Conservation (phyloP, 768 basidiomycete genomes). For the Lactarius sanguifluus region DNA sequence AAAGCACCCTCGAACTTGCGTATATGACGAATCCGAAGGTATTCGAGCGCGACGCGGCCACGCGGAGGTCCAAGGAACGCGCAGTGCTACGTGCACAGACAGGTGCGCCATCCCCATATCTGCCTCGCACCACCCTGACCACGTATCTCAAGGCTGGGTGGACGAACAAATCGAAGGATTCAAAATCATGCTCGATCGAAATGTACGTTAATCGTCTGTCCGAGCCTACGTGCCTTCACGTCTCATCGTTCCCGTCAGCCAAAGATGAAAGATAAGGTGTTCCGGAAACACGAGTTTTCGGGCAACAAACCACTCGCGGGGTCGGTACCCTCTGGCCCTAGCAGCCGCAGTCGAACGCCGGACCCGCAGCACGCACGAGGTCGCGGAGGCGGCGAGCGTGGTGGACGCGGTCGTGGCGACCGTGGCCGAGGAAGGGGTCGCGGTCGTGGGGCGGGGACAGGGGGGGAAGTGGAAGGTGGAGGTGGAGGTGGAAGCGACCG, state of each 20-base stretch:
- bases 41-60: slow-evolving; percentile 75
- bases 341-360: slow-evolving; percentile 20
- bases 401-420: slow-evolving; percentile 12
- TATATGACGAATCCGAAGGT: slow-evolving; percentile 73
- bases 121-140: not conserved
- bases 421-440: slow-evolving; percentile 30
- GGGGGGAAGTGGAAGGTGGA: slow-evolving; percentile 31
- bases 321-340: slow-evolving; percentile 5
- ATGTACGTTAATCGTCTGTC: slow-evolving; percentile 53
- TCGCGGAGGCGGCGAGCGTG: slow-evolving; percentile 27
- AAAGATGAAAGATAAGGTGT: slow-evolving; percentile 63
- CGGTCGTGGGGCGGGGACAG: slow-evolving; percentile 31
- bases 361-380: slow-evolving; percentile 23
- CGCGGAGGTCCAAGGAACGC: slow-evolving; percentile 66
- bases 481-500: slow-evolving; percentile 45
- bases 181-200: slow-evolving; percentile 84
- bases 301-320: slow-evolving; percentile 49
- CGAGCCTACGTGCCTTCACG: slow-evolving; percentile 1
- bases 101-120: slow-evolving; percentile 42
- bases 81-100: slow-evolving; percentile 67
- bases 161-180: slow-evolving; percentile 93
- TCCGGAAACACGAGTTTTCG: slow-evolving; percentile 73
- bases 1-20: slow-evolving; percentile 71
- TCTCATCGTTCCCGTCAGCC: slow-evolving; percentile 44
- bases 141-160: slow-evolving; percentile 48